Evolutionary conservation across 2,329 filamentous ascomycete species (phyloP), one percentile per base, ranked within the genome.

Genomic region (Amauroascus verrucosus): DNA sequence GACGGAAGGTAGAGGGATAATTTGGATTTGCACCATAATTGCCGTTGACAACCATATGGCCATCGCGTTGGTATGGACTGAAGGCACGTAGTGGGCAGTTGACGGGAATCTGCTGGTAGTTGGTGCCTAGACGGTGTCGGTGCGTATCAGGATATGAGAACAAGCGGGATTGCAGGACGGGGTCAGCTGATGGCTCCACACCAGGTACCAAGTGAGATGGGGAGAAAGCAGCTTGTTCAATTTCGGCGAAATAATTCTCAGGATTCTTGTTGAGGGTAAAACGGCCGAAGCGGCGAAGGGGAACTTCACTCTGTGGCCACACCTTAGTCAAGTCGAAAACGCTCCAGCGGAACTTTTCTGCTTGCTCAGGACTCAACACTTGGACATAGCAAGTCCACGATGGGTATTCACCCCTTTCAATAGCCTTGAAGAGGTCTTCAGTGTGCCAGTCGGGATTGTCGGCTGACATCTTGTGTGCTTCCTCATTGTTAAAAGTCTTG

Each of bases 101-200:
- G 60, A 81, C 77, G 20, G 81, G 80, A 51, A 84, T 77, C 63
- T 83, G 79, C 59, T 82, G 77, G 67, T 82, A 83, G 70, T 84
- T 84, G 48, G 73, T 73, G 32, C 81, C 81, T 2, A 84, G 69
- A 43, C 82, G 79, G 67, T 85, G 78, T 35, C 80, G 76, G 57
- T 83, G 80, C 22, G 81, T 82, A 62, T 86, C 83, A 9, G 81
- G 79, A 69, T 86, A 86, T 1, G 82, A 85, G 74, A 86, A 86
- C 38, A 86, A 75, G 53, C 83, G 81, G 37, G 78, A 79, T 67
- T 86, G 83, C 2, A 86, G 73, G 35, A 86, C 81, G 1, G 83
- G 83, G 60, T 87, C 84, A 58, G 81, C 81, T 8, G 82, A 84
- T 13, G 82, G 79, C 67, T 86, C 83, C 54, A 84, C 79, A 51